Base-by-base conservation (phyloP, 768 basidiomycete species). In the Tylopilus felleus region DNA sequence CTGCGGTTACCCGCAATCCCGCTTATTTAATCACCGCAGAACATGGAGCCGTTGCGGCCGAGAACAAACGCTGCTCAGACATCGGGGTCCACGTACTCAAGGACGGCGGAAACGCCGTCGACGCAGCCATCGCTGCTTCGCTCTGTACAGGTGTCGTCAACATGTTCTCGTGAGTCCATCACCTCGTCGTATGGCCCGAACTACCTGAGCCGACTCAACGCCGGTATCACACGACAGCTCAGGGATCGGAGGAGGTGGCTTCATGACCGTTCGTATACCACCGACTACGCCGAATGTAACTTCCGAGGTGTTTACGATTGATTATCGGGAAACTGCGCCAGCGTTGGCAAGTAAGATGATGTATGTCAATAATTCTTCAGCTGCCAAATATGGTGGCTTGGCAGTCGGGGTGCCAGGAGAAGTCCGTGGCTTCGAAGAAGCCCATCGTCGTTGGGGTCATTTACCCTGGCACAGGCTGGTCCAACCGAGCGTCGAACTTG, bases 371-470 rank as follows among this genome's bases (percentile, higher is more conserved):
- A 68, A 83, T 40, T 76, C 88, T 3, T 58, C 67, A 5, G 72
- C 76, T 3, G 76, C 92, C 17, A 75, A 62, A 53, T 83, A 77
- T 52, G 96, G 97, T 4, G 95, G 97, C 4, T 73, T 98, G 50
- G 70, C 93, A 7, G 82, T 96, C n/a, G 95, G 82, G 22, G 86
- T 97, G 0, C 97, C 97, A 1, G 90, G 95, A 9, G 95, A 98
- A 73, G 68, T 98, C 43, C 80, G 87, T 22, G 97, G 95, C 10
- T 78, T 98, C 29, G 83, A 87, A 67, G 88, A 86, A 66, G 92
- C 90, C 0, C 88, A 95, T 70, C 74, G 77, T 39, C 79, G 85
- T 23, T 97, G 94, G 85, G 96, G 93, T 0, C 80, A 72, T 35
- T 63, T 97, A 13, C 77, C 86, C 0, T 98, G 97, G 97, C 72